Evolutionary conservation across 2,329 filamentous ascomycete genomes (phyloP), one percentile per base, ranked within the genome.

Genomic region (Aspergillus nomiae): DNA sequence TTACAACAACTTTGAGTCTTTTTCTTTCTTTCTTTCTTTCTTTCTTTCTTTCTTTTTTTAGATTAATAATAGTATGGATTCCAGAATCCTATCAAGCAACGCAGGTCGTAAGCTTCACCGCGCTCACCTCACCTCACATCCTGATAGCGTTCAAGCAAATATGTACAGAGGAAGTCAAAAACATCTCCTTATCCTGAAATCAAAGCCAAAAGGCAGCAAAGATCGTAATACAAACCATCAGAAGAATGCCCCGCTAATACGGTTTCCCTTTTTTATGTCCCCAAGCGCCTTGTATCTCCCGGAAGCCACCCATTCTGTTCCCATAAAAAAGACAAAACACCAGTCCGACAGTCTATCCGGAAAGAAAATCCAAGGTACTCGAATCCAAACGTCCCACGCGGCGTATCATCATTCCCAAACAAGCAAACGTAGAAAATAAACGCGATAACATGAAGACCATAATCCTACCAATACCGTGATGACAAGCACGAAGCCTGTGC

Each of bases 271-370:
- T 65, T 71, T 70, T 69, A 67, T 67, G 61, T 62, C 67, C 70
- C 65, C 60, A 67, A 69, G 69, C 70, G 69, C 70, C 70, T 66
- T 69, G 65, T 71, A 70, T 72, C 63, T 62, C 65, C 66, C 65
- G 50, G 66, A 62, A 70, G 62, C 61, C 69, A 67, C 65, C 67
- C 58, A 65, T 63, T 70, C 63, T 64, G 65, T 62, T 68, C 59
- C 69, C 68, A 59, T 62, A 63, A 64, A 65, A 55, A 65, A 70
- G 64, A 60, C 59, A 69, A 71, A 73, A 73, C 71, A 73, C 69
- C 72, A 66, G 58, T 56, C 67, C 66, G 41, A 66, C 70, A 65
- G 71, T 77, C 75, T 77, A 77, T 76, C 69, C 66, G 70, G 69
- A 72, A 62, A 54, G 53, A 64, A 66, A 69, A 63, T 50, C 51